phyloP scores from a whole-genome alignment of 257 asterid species.

The Przewalskia tangutica region DNA sequence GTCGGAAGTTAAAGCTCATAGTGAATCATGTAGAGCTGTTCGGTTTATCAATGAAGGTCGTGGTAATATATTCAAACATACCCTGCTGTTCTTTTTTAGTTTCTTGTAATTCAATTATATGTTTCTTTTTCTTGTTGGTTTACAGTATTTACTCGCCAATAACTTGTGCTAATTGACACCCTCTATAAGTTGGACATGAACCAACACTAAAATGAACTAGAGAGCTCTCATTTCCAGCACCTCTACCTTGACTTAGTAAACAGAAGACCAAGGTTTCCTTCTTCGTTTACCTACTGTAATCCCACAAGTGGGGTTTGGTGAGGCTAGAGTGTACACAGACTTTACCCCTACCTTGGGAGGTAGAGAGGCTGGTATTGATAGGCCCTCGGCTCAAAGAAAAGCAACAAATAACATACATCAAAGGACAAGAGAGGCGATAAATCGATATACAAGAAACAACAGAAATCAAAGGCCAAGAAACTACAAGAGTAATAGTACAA shows the following conservation, averaged over 20 bases:
- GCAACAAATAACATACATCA: no score
- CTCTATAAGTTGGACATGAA: not conserved
- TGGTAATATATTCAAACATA: conserved; percentile 29
- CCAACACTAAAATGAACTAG: not conserved
- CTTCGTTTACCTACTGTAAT: no score
- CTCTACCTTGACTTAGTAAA: not conserved
- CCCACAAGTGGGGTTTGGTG: no score
- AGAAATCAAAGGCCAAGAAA: no score
- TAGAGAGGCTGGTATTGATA: no score
- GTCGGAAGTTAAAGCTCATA: conserved; percentile 64
- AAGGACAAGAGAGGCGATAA: no score
- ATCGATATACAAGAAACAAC: no score
- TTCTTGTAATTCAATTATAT: not conserved
- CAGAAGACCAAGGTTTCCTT: not conserved
- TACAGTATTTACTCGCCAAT: not conserved
- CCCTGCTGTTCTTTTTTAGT: not conserved
- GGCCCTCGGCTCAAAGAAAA: no score
- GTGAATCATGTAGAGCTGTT: conserved; percentile 78
- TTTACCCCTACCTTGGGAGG: no score
- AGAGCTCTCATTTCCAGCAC: not conserved
- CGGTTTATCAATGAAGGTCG: conserved; percentile 83
- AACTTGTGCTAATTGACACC: not conserved
- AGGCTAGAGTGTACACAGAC: no score
- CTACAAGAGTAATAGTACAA: no score
- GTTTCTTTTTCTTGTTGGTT: not conserved